These are phyloP conservation scores for Mucor racemosus DNA, from an alignment of 371 early-diverging fungal genomes.

Conservation along the genomic window DNA sequence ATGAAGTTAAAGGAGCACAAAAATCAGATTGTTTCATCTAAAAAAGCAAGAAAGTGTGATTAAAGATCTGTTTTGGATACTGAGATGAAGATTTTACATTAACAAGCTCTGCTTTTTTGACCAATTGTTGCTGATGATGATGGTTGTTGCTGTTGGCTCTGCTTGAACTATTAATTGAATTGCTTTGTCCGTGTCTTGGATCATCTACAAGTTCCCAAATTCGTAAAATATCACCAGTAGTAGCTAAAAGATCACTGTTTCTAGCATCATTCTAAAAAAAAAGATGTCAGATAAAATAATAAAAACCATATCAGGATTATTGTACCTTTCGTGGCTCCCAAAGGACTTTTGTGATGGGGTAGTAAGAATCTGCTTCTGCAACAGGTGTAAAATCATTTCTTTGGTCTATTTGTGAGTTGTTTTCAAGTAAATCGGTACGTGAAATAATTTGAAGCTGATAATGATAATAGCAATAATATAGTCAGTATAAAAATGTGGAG, in stretches of 20 bases:
- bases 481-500: constrained; percentile 1
- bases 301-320: background rate
- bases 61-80: background rate
- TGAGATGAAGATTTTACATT: constrained; percentile 50
- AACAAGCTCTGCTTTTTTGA: constrained; percentile 57
- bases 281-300: background rate
- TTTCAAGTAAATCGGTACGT: constrained; percentile 51
- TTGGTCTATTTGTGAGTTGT: constrained; percentile 30
- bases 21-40: constrained; percentile 68
- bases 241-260: constrained; percentile 80
- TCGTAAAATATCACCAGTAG: constrained; percentile 86
- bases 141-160: constrained; percentile 16
- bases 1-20: constrained; percentile 90
- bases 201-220: constrained; percentile 86
- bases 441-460: constrained; percentile 67
- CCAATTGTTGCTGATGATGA: constrained; percentile 26
- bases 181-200: constrained; percentile 43
- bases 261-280: constrained; percentile 45
- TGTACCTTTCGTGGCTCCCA: constrained; percentile 85
- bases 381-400: constrained; percentile 71
- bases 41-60: too few species aligned
- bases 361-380: constrained; percentile 82
- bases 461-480: background rate
- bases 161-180: constrained; percentile 32
- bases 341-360: constrained; percentile 88